These are phyloP conservation scores for Acanthamoeba lenticulata DNA, from an alignment of 208 protist species.

Conservation along the genomic window DNA sequence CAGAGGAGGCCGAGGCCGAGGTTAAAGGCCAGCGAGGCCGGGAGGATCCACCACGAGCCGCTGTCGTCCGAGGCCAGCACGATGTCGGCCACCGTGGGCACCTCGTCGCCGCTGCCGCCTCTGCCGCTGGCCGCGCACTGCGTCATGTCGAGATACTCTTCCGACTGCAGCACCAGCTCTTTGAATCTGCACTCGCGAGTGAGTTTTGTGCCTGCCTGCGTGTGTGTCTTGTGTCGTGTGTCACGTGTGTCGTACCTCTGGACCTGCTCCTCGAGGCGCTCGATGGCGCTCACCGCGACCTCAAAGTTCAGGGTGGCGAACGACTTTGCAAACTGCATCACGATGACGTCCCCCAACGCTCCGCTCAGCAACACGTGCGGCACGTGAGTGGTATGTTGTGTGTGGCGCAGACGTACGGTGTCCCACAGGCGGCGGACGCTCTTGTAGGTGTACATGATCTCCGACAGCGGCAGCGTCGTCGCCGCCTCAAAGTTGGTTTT, in stretches of 20 bases:
- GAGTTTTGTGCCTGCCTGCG: background rate
- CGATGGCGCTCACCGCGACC: background rate
- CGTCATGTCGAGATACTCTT: background rate
- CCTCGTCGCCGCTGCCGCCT: no score
- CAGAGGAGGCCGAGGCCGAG: background rate
- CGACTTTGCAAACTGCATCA: background rate
- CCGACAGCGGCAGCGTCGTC: background rate
- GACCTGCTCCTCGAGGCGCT: background rate
- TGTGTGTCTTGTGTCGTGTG: background rate
- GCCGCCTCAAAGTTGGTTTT: background rate
- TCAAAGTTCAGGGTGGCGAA: background rate
- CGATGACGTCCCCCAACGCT: background rate
- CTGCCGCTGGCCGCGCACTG: background rate
- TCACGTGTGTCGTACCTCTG: background rate
- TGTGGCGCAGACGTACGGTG: background rate
- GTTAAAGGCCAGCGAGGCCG: conserved; percentile 10
- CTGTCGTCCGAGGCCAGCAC: background rate
- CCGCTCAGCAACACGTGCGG: background rate
- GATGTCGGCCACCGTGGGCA: background rate
- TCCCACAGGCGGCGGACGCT: background rate
- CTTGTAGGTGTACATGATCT: background rate
- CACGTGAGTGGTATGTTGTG: background rate
- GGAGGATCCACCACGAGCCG: background rate
- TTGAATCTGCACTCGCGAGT: background rate
- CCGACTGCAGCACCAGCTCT: conserved; percentile 1